Evolutionary conservation across 768 basidiomycete species (phyloP), one percentile per base, ranked within the genome.

Genomic region (Auricularia sp.): DNA sequence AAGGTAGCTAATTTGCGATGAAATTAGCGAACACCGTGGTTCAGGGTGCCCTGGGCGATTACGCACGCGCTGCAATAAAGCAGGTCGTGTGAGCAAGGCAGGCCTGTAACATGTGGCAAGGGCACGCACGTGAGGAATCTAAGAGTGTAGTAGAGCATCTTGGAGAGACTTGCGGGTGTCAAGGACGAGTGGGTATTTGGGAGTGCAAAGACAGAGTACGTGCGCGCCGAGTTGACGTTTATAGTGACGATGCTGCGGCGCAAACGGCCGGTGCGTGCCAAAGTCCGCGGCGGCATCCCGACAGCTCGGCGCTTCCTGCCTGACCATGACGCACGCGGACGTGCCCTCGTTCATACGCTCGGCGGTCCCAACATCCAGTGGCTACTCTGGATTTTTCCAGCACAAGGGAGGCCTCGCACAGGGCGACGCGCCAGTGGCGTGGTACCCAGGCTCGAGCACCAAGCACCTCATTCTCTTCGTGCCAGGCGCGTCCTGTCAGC

Each of bases 111-210:
- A 29, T 29, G 47, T 1, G 21, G 21, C 14, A 13, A 18, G 47
- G 14, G 47, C 14, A 51, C 47, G 47, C 47, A 51, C 47, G 56
- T 59, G 14, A 59, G 56, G 29, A 59, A 35, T 13, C 56, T 14
- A 34, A 59, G 56, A 33, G 56, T n/a, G 56, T 59, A 59, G 29
- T 59, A 59, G 29, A 59, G 34, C 56, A 59, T 59, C 13, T 42
- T 42, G 7, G 13, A 42, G 39, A 14, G 39, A 14, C 3, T 42
- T 14, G 39, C 39, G 39, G 3, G 13, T 7, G 13, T 7, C 7
- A 42, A 42, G 39, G 39, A 29, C n/a, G 11, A 11, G 54, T 29
- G 54, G 54, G 18, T 8, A 18, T 6, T 7, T 6, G 56, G 56
- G 29, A 24, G 56, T 35, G 54, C 24, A 24, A 33, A 29, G 56